Base-by-base conservation (phyloP, 164 flowering plant species). In the Piper longum region DNA sequence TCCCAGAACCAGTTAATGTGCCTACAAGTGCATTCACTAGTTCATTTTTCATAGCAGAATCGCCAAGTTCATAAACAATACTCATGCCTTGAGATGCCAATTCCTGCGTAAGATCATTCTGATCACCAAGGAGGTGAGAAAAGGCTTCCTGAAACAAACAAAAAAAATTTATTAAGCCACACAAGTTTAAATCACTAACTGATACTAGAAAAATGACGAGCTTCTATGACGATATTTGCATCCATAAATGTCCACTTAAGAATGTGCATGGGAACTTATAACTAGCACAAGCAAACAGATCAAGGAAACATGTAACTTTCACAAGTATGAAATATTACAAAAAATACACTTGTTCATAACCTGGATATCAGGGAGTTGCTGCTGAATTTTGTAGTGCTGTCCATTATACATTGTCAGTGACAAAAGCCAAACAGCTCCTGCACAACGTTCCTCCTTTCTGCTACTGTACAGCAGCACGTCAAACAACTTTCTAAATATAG, bases 61-160 rank as follows among this genome's bases (percentile, higher is more conserved):
- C 97, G 71, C 99, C 99, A 64, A 90, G 83, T 67, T 93, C 99
- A 78, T 93, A 93, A 12, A 93, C 96, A 75, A 93, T 82, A 77
- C 97, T 93, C 84, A 93, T 89, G 59, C 99, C 99, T 73, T 93
- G 99, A 57, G 99, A 93, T 73, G 99, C 99, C 65, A 93, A 75
- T 78, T 93, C 99, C 70, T 93, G 99, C 12, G 89, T 87, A 52
- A 93, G 97, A 69, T 93, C 97, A 79, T 87, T 88, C 69, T 88
- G 97, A 57, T 93, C 99, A 61, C 95, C 96, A 44, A 93, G 79
- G 45, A 93, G 84, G 67, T 88, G 86, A 18, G 96, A 90, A 75
- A 93, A 93, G 40, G 93, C 97, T 69, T 93, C 99, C 99, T 93
- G 87, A 76, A 84, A 66, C 57, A 40, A 40, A 13, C 64, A 26